phyloP scores from a whole-genome alignment of 208 protist genomes.

The Acanthamoeba lenticulata region DNA sequence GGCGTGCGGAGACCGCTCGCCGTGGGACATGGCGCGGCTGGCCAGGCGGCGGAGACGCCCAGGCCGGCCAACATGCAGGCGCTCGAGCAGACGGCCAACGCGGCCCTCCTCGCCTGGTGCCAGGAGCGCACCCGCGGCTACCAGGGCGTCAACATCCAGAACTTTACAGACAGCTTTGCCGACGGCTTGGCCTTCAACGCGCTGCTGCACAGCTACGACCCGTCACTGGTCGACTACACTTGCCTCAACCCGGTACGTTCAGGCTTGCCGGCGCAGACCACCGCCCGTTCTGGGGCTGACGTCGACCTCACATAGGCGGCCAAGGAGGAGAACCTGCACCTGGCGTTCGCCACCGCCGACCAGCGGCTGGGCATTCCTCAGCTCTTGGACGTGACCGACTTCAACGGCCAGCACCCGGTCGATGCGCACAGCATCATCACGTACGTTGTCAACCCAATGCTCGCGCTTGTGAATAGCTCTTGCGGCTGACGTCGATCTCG shows the following conservation, averaged over 20 bases:
- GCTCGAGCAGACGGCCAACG: constrained; percentile 14
- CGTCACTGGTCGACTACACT: background rate
- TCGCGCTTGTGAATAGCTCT: background rate
- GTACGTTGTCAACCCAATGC: background rate
- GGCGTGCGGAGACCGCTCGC: constrained; percentile 21
- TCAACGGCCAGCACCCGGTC: constrained; percentile 8
- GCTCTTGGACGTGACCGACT: constrained; percentile 83
- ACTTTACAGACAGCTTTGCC: constrained; percentile 55
- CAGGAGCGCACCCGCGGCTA: constrained; percentile 45
- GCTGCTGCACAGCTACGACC: constrained; percentile 45
- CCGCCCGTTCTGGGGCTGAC: background rate
- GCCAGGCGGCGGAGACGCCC: background rate
- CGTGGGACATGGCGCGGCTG: no score
- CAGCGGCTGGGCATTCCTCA: constrained; percentile 83
- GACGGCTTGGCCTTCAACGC: constrained; percentile 57
- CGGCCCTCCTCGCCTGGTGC: constrained; percentile 52
- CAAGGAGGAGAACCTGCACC: constrained; percentile 80
- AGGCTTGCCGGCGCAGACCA: no score
- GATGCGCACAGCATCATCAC: constrained; percentile 45
- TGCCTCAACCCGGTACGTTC: background rate
- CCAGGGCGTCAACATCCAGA: constrained; percentile 51
- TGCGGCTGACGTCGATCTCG: background rate
- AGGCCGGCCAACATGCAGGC: background rate
- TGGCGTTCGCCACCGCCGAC: constrained; percentile 86
- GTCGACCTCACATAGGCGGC: constrained; percentile 9